Evolutionary conservation across 2,329 filamentous ascomycete genomes (phyloP).

Genomic region (Monosporascus cannonballus): DNA sequence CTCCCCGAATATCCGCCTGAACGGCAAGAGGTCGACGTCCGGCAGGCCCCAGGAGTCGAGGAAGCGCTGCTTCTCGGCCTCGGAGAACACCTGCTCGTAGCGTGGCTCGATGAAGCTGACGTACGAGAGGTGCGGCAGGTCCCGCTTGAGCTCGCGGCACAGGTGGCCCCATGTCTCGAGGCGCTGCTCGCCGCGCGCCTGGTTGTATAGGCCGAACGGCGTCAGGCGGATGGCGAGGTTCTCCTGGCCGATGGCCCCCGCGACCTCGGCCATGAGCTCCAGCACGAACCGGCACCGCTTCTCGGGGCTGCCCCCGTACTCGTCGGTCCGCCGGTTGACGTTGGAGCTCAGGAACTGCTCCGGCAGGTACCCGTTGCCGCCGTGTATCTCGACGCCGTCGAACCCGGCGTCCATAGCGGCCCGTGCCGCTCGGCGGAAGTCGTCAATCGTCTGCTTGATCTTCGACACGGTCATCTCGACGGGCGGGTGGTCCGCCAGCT

Average conservation of each 20-base stretch:
- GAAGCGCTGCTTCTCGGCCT: conserved; percentile 31
- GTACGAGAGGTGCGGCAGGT: conserved; percentile 32
- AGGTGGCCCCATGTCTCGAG: conserved; percentile 41
- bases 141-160: conserved; percentile 31
- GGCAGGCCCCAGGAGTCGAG: conserved; percentile 25
- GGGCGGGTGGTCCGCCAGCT: conserved; percentile 27
- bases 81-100: conserved; percentile 34
- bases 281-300: conserved; percentile 26
- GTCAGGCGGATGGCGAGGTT: conserved; percentile 23
- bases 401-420: conserved; percentile 35
- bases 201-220: conserved; percentile 40
- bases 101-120: conserved; percentile 44
- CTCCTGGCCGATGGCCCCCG: conserved; percentile 19
- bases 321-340: conserved; percentile 23
- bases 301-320: conserved; percentile 25
- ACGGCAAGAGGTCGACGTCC: conserved; percentile 20
- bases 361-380: conserved; percentile 16
- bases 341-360: conserved; percentile 17
- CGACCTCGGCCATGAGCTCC: conserved; percentile 23
- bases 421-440: conserved; percentile 18
- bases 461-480: conserved; percentile 30
- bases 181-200: conserved; percentile 37
- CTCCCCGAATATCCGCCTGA: conserved; percentile 20
- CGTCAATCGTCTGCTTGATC: conserved; percentile 18
- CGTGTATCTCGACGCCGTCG: conserved; percentile 38